Percentiles rank a stretch among this genome's conserved stretches.
phyloP scores from a whole-genome alignment of 176 grass and related monocot species.

The Cenchrus americanus region DNA sequence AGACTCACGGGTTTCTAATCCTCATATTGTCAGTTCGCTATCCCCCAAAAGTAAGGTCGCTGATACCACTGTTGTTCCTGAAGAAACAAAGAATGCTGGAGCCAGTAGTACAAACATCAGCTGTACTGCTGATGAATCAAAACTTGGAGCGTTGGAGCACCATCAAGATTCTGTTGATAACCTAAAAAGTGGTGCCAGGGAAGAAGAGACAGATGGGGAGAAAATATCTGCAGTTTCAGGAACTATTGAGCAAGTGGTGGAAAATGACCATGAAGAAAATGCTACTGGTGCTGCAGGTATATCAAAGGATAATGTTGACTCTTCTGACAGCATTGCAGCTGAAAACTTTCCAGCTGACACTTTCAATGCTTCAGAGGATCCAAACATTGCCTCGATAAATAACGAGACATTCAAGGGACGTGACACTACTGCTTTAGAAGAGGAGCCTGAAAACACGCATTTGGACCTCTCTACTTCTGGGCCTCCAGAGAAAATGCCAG shows the following conservation, averaged over 20 bases:
- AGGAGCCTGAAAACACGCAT: constrained; percentile 34
- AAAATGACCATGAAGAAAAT: constrained; percentile 31
- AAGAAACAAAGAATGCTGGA: constrained; percentile 47
- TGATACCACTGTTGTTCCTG: constrained; percentile 39
- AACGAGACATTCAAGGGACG: constrained; percentile 40
- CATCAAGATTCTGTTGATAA: constrained; percentile 45
- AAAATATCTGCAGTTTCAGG: constrained; percentile 35
- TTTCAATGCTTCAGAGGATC: constrained; percentile 31
- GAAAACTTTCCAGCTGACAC: constrained; percentile 27
- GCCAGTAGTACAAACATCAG: constrained; percentile 35
- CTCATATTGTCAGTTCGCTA: constrained; percentile 27
- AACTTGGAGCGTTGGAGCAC: constrained; percentile 28
- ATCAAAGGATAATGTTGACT: constrained; percentile 40
- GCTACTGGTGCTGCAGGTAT: constrained; percentile 21
- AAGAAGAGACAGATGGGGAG: constrained; percentile 26
- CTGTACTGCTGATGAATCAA: constrained; percentile 36
- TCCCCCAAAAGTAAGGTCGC: constrained; percentile 51
- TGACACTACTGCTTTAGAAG: constrained; percentile 33
- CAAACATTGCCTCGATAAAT: constrained; percentile 28
- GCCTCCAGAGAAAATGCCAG: constrained; percentile 38
- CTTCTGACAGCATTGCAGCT: constrained; percentile 12
- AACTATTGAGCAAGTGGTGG: constrained; percentile 23
- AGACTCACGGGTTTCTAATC: constrained; percentile 40
- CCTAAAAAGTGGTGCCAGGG: constrained; percentile 15
- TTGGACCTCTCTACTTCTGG: constrained; percentile 12